Evolutionary conservation across 371 early-diverging fungal genomes (phyloP), one percentile per base, ranked within the genome.

Genomic region (Mucor ambiguus): DNA sequence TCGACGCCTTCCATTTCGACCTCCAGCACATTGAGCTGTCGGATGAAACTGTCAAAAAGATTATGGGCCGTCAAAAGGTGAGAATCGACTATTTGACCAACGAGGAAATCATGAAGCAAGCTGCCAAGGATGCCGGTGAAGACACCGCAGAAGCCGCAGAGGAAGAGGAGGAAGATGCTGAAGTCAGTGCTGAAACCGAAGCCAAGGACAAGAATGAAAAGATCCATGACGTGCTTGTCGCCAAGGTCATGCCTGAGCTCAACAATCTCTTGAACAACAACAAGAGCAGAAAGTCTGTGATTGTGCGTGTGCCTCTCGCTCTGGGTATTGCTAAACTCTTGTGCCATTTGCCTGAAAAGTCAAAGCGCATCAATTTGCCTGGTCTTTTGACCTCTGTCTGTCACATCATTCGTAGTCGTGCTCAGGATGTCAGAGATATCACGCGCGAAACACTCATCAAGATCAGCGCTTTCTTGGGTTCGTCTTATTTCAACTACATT

Each of bases 1-100:
- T 98, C 58, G 96, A 97, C 61, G 86, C 86, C 30, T 98, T 97
- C 87, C 94, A 95, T 69, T 96, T 95, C 77, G 91, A 95, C 69
- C 65, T 95, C 46, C 85, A 84, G 49, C 58, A 81, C 14, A 85
- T 87, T 16, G 73, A 80, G 46, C 72, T 86, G 2, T 71, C 78
- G 14, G 82, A 79, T 12, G 87, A 85, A 54, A 58, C 61, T n/a
- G 78, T 74, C 4, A 64, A 76, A 37, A 66, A 61, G 58, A 79
- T 77, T 33, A 81, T 80, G 77, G 77, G 74, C 2, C 68, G 75
- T 28, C 75, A 84, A 64, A 84, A 66, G 67, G 66, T 77, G 10
- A 75, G 67, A 14, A 85, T 84, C 56, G 77, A 85, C 8, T 85
- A 83, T 33, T 76, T 68, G 37, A 75, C 79, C 5, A 68, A 70